A percentile compares a stretch with the other conserved stretches of the same genome.
Evolutionary conservation across 2,329 filamentous ascomycete species (phyloP).

Genomic region (Coniochaeta pulveracea): DNA sequence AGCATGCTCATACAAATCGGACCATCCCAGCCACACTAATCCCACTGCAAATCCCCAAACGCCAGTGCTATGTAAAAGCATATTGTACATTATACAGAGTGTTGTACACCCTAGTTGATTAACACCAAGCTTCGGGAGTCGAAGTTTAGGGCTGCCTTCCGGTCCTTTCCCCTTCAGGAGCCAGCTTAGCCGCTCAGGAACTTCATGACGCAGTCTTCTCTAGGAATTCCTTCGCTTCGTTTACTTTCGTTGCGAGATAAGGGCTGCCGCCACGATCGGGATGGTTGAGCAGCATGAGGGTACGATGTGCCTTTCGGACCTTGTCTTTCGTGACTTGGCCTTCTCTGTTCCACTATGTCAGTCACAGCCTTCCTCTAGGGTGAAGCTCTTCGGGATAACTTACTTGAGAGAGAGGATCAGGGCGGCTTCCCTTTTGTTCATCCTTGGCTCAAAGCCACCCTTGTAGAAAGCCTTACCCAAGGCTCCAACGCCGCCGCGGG

Average conservation of each 20-base stretch:
- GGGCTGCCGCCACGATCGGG: constrained; percentile 94
- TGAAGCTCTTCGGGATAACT: constrained; percentile 9
- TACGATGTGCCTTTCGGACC: constrained; percentile 88
- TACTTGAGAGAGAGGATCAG: constrained; percentile 88
- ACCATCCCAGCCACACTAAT: background rate
- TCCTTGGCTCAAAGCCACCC: constrained; percentile 92
- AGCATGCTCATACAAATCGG: constrained; percentile 1
- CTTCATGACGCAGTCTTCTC: constrained; percentile 52
- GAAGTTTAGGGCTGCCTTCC: background rate
- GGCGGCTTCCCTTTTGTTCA: constrained; percentile 85
- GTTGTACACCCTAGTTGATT: constrained; percentile 2
- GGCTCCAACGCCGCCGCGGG: constrained; percentile 63
- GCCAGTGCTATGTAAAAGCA: constrained; percentile 12
- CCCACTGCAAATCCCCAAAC: constrained; percentile 7
- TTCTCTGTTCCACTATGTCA: constrained; percentile 47
- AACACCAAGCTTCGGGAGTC: background rate
- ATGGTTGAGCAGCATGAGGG: constrained; percentile 94
- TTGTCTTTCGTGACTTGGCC: constrained; percentile 82
- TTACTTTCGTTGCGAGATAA: constrained; percentile 94
- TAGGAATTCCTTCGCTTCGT: constrained; percentile 93
- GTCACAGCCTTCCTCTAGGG: background rate
- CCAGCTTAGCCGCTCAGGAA: background rate
- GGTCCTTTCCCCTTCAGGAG: background rate
- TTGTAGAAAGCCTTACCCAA: constrained; percentile 94
- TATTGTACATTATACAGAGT: constrained; percentile 3